phyloP scores from a whole-genome alignment of 139 green algal genomes.

The Picochlorum costavermella region DNA sequence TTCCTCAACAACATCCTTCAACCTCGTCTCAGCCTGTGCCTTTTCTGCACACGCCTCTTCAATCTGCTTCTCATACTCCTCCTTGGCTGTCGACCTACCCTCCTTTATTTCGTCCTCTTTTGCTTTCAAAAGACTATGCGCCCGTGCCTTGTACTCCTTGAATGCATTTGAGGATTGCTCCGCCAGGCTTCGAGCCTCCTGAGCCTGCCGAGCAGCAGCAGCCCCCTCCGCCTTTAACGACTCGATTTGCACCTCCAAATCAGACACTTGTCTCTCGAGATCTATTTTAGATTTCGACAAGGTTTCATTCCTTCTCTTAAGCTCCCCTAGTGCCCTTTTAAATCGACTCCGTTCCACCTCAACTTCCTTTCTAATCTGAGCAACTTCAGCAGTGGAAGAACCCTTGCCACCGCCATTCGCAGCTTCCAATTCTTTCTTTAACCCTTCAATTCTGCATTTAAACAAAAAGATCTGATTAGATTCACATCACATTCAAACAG shows the following conservation, averaged over 20 bases:
- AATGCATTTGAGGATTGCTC: conserved; percentile 13
- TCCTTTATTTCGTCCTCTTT: conserved; percentile 35
- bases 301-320: conserved; percentile 31
- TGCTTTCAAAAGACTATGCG: conserved; percentile 35
- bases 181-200: conserved; percentile 2
- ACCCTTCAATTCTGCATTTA: not conserved
- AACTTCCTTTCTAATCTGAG: conserved; percentile 25
- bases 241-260: not conserved
- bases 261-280: conserved; percentile 14
- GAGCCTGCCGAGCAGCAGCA: conserved; percentile 9
- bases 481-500: not conserved
- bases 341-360: conserved; percentile 31
- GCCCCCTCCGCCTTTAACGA: not conserved
- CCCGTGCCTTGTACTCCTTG: conserved; percentile 44
- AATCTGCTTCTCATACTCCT: conserved; percentile 18
- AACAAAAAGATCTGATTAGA: not conserved
- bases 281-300: conserved; percentile 31
- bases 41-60: not conserved
- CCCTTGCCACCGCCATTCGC: not conserved
- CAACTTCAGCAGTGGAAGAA: conserved; percentile 7
- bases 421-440: not conserved
- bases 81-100: not conserved
- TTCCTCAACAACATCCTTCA: conserved; percentile 6
- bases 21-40: not conserved
- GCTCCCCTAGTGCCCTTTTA: conserved; percentile 34